These are phyloP conservation scores for Clitopilus passeckerianus DNA, from an alignment of 768 basidiomycete species.

Conservation along the genomic window DNA sequence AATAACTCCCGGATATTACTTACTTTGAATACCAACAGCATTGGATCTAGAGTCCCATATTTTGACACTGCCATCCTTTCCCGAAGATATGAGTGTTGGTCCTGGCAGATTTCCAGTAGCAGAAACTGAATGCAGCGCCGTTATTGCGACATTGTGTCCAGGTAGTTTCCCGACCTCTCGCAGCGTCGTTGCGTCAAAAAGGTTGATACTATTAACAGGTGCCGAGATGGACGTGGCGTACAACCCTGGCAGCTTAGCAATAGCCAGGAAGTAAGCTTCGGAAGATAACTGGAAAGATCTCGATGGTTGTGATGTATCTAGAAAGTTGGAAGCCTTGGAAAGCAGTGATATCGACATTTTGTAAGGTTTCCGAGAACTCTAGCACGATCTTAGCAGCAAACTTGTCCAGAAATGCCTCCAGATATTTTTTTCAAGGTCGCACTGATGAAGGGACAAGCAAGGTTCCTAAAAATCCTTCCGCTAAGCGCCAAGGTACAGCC, in stretches of 20 bases:
- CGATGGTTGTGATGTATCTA: conserved; percentile 11
- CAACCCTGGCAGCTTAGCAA: conserved; percentile 39
- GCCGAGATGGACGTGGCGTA: conserved; percentile 63
- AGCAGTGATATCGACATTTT: conserved; percentile 19
- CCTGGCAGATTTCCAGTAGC: conserved; percentile 35
- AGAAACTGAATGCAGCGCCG: conserved; percentile 43
- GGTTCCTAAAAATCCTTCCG: conserved; percentile 19
- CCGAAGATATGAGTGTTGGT: conserved; percentile 54
- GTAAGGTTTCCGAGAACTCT: background rate
- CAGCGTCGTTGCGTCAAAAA: conserved; percentile 59
- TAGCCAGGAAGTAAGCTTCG: conserved; percentile 55
- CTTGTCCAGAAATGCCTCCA: too few species aligned
- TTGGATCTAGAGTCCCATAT: conserved; percentile 71
- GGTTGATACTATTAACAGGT: conserved; percentile 59
- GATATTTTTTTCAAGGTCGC: background rate
- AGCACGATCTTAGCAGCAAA: too few species aligned
- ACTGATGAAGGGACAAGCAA: conserved; percentile 10
- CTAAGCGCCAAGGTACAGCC: conserved; percentile 1
- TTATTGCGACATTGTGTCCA: conserved; percentile 57
- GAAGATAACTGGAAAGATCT: conserved; percentile 29
- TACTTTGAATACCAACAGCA: conserved; percentile 54
- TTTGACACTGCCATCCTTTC: conserved; percentile 66
- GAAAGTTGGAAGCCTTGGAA: conserved; percentile 22
- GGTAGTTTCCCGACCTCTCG: conserved; percentile 38
- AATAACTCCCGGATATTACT: conserved; percentile 19